Evolutionary conservation across 345 rosid species (phyloP), one percentile per base, ranked within the genome.

Genomic region (Salix viminalis): DNA sequence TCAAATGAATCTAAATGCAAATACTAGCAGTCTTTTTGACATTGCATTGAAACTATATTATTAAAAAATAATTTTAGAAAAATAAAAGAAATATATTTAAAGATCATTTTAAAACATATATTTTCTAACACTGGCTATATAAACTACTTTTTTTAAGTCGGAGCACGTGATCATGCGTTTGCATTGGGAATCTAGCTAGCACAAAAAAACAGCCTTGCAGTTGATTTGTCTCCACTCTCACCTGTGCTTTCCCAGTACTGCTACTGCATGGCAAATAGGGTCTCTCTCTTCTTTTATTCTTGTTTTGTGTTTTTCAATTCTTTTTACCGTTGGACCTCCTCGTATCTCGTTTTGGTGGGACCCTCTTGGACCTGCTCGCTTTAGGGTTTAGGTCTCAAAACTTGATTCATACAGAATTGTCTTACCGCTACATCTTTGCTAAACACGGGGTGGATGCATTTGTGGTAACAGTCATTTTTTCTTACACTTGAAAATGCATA

Each of bases 81-180:
- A 32, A 4, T 32, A 34, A 34, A 34, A 34, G 44, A 10, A 10
- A 6, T 41, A 41, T 41, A 34, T 34, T 5, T 5, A 34, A 34
- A 34, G 5, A 5, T 34, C 37, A 4, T 5, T 34, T 34, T 34
- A 34, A 34, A 34, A 34, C 5, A 34, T 34, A 34, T 34, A 34
- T 34, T 0, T 34, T 34, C 37, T 34, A 34, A 4, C 37, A 34
- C 5, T 0, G 36, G 36, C 21, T 1, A 14, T 19, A 48, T 61
- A 42, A 42, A 28, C 14, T 34, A 32, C 24, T 16, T 16, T 14
- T 7, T 69, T 52, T 5, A 23, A 23, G 69, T 41, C 28, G 76
- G 74, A 77, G 83, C 86, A 81, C 82, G 83, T 79, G 86, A 80
- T 61, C 26, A 36, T 64, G 76, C 64, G 8, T 2, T 5, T 61